A percentile compares a stretch with the other conserved stretches of the same genome.
Evolutionary conservation across 345 rosid genomes (phyloP).

Genomic region (Pistacia integerrima): DNA sequence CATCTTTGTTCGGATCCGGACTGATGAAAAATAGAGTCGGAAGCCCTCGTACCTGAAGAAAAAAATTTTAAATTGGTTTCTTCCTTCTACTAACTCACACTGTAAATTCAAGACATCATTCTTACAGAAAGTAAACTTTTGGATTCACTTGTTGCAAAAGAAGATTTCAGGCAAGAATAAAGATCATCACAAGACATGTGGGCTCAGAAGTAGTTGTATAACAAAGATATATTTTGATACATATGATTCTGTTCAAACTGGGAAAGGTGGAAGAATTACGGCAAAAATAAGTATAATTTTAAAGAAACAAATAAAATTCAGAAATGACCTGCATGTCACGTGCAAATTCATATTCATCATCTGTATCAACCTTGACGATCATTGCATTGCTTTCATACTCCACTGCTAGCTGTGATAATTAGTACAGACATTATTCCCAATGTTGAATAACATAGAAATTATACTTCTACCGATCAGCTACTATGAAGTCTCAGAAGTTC

Average conservation of each 20-base stretch:
- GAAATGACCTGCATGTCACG: conserved; percentile 77
- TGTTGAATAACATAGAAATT: background rate
- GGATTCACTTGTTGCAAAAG: background rate
- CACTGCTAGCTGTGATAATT: conserved; percentile 70
- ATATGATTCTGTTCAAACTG: background rate
- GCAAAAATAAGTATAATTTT: no score
- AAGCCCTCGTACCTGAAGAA: conserved; percentile 81
- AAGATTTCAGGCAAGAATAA: background rate
- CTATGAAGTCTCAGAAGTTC: background rate
- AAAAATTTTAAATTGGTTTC: background rate
- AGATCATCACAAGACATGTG: background rate
- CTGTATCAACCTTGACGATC: conserved; percentile 90
- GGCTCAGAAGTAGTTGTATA: no score
- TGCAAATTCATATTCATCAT: conserved; percentile 89
- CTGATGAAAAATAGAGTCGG: conserved; percentile 87
- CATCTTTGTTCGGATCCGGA: conserved; percentile 83
- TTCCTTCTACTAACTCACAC: background rate
- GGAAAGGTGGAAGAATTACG: background rate
- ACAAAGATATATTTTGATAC: no score
- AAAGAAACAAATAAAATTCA: background rate
- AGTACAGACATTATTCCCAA: background rate
- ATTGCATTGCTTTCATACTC: conserved; percentile 79
- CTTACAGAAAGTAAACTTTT: background rate
- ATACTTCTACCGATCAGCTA: background rate
- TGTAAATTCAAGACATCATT: background rate